Evolutionary conservation across 192 early-diverging fungal genomes (phyloP), one percentile per base, ranked within the genome.

Genomic region (Backusella luteola): DNA sequence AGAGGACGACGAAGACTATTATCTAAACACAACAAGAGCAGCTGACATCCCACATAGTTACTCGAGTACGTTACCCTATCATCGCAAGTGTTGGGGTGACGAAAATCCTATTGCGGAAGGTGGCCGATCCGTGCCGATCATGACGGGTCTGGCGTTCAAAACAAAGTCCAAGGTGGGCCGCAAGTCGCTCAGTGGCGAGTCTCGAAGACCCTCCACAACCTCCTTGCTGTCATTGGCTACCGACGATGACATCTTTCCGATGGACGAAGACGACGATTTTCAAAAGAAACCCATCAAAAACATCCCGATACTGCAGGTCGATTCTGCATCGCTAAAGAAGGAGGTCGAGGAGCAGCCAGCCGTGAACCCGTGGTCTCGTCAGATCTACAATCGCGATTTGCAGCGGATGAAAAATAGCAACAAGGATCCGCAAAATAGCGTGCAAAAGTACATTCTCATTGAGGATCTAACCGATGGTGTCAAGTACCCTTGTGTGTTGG

Each of bases 381-480:
- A 81, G 21, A 53, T 78, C 1, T 78, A 78, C 44, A 52, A 81
- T 19, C 53, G 73, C 2, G 80, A 77, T 32, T 29, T 74, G 12
- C 80, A 77, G n/a, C 44, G 67, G 9, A 77, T 81, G 76, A 66
- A 59, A n/a, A 44, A 67, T 21, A 70, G 11, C 21, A 49, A 76
- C 19, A 66, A 77, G 23, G 34, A 49, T 14, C 46, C 66, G 7
- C 32, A 69, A 6, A 66, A 72, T 9, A 41, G 23, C 3, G 67
- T 74, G 66, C 80, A 79, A 78, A 93, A 98, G 85, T 99, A 97
- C 78, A 92, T 99, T 67, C 80, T 99, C 4, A 83, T 99, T 82
- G 94, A 97, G 74, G 98, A 99, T 82, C 83, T 99, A 49, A 99
- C 98, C 0, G 91, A 94, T 21, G 93, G 95, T 4, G 84, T 99